A percentile compares a stretch with the other conserved stretches of the same genome.
Conservation (phyloP, 2,329 filamentous ascomycete species). For the Tolypocladium sp. region DNA sequence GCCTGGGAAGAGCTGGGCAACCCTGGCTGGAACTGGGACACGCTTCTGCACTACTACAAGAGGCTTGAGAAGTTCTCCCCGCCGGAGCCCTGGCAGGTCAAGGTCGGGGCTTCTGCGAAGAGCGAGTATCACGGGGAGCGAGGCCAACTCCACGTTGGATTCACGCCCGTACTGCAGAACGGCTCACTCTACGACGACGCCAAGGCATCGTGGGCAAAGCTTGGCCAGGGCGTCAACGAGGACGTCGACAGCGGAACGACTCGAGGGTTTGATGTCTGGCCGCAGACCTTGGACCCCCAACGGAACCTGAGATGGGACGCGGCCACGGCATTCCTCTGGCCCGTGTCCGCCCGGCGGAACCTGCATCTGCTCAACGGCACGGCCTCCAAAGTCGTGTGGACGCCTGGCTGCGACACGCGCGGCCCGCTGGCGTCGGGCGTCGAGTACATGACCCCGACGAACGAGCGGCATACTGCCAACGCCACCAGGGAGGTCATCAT, state of each 20-base stretch:
- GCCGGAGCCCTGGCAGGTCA: slow-evolving; percentile 22
- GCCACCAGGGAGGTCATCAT: slow-evolving; percentile 38
- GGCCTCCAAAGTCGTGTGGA: slow-evolving; percentile 20
- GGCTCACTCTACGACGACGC: slow-evolving; percentile 17
- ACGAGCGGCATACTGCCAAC: slow-evolving; percentile 20
- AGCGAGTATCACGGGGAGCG: slow-evolving; percentile 21
- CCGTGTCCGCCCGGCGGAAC: slow-evolving; percentile 24
- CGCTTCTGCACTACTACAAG: slow-evolving; percentile 36
- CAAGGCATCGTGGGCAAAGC: slow-evolving; percentile 19
- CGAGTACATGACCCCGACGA: slow-evolving; percentile 25
- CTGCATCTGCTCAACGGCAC: slow-evolving; percentile 28
- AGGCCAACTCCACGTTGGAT: slow-evolving; percentile 28
- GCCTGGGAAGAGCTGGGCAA: slow-evolving; percentile 34
- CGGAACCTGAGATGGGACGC: slow-evolving; percentile 28
- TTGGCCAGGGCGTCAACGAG: slow-evolving; percentile 21
- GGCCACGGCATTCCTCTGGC: slow-evolving; percentile 31
- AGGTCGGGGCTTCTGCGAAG: slow-evolving; percentile 24
- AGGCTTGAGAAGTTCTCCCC: slow-evolving; percentile 27
- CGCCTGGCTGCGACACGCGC: slow-evolving; percentile 2
- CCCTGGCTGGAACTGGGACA: slow-evolving; percentile 33
- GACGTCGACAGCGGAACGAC: slow-evolving; percentile 30
- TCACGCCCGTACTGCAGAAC: slow-evolving; percentile 22
- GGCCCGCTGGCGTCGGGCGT: slow-evolving; percentile 20
- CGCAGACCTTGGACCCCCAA: slow-evolving; percentile 28
- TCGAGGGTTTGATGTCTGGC: slow-evolving; percentile 26